These are phyloP conservation scores for Canavalia gladiata DNA, from an alignment of 306 rosid genomes.

Conservation along the genomic window DNA sequence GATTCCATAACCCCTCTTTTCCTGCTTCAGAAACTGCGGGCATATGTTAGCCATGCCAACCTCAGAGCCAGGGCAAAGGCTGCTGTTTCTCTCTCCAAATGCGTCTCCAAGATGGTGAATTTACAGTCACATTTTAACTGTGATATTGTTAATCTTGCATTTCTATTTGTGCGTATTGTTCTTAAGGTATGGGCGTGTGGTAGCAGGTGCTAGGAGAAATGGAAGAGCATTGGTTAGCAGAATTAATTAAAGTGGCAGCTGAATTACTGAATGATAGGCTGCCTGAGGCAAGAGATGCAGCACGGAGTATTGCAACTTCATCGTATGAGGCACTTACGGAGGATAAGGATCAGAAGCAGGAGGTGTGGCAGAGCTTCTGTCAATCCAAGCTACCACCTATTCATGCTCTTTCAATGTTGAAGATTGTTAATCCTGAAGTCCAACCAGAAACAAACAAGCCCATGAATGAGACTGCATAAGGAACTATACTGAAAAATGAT, in stretches of 20 bases:
- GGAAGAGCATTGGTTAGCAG: too few species aligned
- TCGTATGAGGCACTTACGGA: conserved; percentile 53
- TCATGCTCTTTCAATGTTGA: conserved; percentile 62
- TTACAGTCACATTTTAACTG: conserved; percentile 36
- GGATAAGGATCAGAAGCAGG: conserved; percentile 64
- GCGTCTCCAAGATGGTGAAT: conserved; percentile 69
- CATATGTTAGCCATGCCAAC: conserved; percentile 65
- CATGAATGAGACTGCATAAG: neutral
- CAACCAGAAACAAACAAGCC: neutral
- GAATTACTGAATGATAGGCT: neutral
- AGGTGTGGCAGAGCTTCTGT: conserved; percentile 73
- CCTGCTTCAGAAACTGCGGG: conserved; percentile 59
- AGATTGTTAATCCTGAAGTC: conserved; percentile 52
- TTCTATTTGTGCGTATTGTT: too few species aligned
- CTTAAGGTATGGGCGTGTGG: too few species aligned
- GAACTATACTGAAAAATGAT: neutral
- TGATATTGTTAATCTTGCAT: too few species aligned
- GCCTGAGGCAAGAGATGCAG: neutral
- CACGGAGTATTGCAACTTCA: neutral
- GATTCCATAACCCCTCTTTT: conserved; percentile 37
- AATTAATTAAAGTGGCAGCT: too few species aligned
- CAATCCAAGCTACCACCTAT: conserved; percentile 63
- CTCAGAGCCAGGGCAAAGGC: conserved; percentile 75
- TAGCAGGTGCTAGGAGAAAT: too few species aligned
- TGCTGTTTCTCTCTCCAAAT: conserved; percentile 61